Conservation (phyloP, 345 rosid genomes). For the Dipteronia sinensis region DNA sequence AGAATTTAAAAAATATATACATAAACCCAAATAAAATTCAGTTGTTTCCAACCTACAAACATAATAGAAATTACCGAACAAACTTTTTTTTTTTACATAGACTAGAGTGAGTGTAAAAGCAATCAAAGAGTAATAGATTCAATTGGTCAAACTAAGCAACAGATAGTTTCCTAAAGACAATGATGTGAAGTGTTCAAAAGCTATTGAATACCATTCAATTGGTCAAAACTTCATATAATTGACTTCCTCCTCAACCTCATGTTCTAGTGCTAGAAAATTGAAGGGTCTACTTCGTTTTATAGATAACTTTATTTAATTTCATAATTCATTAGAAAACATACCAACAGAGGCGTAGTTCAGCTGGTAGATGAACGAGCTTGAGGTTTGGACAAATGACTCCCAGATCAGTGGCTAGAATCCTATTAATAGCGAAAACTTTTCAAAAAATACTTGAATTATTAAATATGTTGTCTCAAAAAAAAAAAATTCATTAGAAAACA, state of each 20-base stretch:
- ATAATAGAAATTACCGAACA: neutral
- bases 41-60: neutral
- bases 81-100: no score
- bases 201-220: neutral
- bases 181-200: neutral
- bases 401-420: no score
- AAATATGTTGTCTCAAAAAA: no score
- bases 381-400: no score
- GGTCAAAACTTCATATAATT: neutral
- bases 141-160: constrained; percentile 12
- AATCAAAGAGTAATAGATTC: neutral
- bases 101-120: neutral
- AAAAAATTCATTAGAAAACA: no score
- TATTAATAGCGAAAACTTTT: no score
- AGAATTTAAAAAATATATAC: neutral
- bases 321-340: neutral
- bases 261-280: neutral
- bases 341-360: no score
- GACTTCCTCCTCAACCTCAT: constrained; percentile 20
- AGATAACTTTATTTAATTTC: neutral
- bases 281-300: neutral
- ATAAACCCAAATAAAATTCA: neutral
- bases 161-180: neutral
- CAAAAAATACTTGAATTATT: no score
- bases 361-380: no score